Percentiles rank a stretch among this genome's conserved stretches.
Evolutionary conservation across 2,329 filamentous ascomycete genomes (phyloP).

Genomic region (Fusarium denticulatum): DNA sequence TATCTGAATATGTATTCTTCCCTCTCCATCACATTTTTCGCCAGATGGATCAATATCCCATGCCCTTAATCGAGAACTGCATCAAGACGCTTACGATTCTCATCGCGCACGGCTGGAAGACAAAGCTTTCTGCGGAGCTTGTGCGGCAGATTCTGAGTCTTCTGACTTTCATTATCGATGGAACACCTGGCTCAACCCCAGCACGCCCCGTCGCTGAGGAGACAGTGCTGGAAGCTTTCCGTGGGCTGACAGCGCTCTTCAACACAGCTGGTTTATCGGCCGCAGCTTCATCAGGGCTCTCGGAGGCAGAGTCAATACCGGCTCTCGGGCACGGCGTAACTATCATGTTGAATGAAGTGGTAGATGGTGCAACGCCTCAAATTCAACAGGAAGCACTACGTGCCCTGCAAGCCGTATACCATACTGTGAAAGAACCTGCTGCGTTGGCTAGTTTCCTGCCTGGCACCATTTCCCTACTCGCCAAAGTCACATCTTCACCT

Average conservation of each 20-base stretch:
- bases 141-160: conserved; percentile 87
- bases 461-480: conserved; percentile 83
- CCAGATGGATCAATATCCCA: conserved; percentile 75
- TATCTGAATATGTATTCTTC: conserved; percentile 96
- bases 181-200: conserved; percentile 65
- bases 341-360: conserved; percentile 79
- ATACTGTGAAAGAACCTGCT: conserved; percentile 74
- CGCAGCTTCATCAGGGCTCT: conserved; percentile 59
- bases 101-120: conserved; percentile 81
- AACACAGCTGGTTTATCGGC: conserved; percentile 63
- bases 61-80: conserved; percentile 77
- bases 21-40: conserved; percentile 89
- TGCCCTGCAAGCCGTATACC: conserved; percentile 70
- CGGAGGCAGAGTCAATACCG: conserved; percentile 72
- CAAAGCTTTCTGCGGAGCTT: conserved; percentile 74
- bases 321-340: conserved; percentile 85
- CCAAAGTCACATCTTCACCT: conserved; percentile 77
- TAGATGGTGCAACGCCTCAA: conserved; percentile 69
- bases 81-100: conserved; percentile 80
- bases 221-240: conserved; percentile 75
- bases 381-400: conserved; percentile 76
- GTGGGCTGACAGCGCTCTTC: conserved; percentile 75
- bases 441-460: conserved; percentile 87
- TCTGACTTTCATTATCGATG: conserved; percentile 82
- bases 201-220: conserved; percentile 72